Percentiles rank a stretch among this genome's conserved stretches.
These are phyloP conservation scores for Annulohypoxylon truncatum DNA, from an alignment of 2,329 filamentous ascomycete species.

Conservation along the genomic window DNA sequence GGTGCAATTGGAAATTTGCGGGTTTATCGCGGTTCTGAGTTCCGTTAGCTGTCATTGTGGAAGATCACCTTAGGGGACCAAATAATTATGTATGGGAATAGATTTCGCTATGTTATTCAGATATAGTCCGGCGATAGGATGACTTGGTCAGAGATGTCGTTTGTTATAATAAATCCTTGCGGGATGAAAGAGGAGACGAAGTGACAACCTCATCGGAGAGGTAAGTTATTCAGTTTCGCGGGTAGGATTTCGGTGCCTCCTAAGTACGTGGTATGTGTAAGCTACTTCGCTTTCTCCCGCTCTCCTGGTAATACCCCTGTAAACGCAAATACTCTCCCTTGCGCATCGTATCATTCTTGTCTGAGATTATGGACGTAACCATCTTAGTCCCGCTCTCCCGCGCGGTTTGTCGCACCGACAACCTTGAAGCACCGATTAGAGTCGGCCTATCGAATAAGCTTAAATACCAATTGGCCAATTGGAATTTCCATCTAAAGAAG, in stretches of 20 bases:
- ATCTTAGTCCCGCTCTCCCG: neutral
- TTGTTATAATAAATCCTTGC: neutral
- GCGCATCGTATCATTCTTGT: neutral
- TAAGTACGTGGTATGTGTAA: conserved; percentile 1
- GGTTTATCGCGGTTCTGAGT: conserved; percentile 8
- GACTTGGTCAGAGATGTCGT: neutral
- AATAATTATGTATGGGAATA: neutral
- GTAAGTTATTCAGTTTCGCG: neutral
- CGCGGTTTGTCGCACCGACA: neutral
- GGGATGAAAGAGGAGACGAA: neutral
- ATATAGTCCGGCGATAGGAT: neutral
- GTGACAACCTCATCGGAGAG: neutral
- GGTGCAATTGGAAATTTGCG: conserved; percentile 23
- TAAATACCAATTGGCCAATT: conserved; percentile 17
- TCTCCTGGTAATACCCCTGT: neutral
- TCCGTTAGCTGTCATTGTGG: conserved; percentile 7
- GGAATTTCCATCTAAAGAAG: neutral
- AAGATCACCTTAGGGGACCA: neutral
- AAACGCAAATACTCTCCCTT: neutral
- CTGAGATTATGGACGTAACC: neutral
- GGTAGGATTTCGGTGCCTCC: conserved; percentile 15
- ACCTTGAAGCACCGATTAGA: neutral
- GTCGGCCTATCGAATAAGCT: conserved; percentile 23
- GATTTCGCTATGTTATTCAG: neutral
- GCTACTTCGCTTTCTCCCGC: neutral